Evolutionary conservation across 2,329 filamentous ascomycete genomes (phyloP), one percentile per base, ranked within the genome.

Genomic region (Colletotrichum magnum): DNA sequence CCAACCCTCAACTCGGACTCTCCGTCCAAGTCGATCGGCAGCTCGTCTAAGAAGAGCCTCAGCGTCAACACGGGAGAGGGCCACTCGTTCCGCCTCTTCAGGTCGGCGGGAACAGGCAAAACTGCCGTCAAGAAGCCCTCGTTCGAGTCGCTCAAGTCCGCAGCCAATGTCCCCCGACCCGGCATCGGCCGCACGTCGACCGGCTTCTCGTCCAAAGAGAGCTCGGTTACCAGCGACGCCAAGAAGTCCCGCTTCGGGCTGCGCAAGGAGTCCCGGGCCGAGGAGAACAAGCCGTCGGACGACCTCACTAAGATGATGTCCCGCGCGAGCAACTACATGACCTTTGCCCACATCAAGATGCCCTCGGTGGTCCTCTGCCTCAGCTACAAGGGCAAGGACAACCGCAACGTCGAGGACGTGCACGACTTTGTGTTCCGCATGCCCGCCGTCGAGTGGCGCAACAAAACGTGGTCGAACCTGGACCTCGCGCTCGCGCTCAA

Each of bases 401-500:
- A 97, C 73, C 94, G 95, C 77, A 99, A 98, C 76, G 88, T 99
- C 66, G 94, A 98, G 82, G 97, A 99, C 79, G 92, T 99, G 16
- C 95, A 99, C 81, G 92, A 98, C 77, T 97, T 99, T 74, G 96
- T 99, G 57, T 99, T 99, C 88, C 91, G 94, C 41, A 89, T 99
- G 82, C 96, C 96, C 4, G 92, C 93, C 2, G 91, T 99, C 54
- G 96, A 99, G 79, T 98, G 97, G 83, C 90, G 94, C 72, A 99
- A 99, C 86, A 99, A 99, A 85, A 98, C 95, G 9, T 99, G 96
- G 96, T 98, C 94, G 6, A 99, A 98, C 78, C 88, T 99, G 6
- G 96, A 99, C 76, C 89, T 99, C 10, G 95, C 95, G 0, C 86
- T 98, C 56, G 93, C 94, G 15, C 87, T 99, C 62, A 98, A 99